Percentiles rank a stretch among this genome's conserved stretches.
Evolutionary conservation across 495 filamentous ascomycete genomes (phyloP).

Genomic region (Massariosphaeria phaeospora): DNA sequence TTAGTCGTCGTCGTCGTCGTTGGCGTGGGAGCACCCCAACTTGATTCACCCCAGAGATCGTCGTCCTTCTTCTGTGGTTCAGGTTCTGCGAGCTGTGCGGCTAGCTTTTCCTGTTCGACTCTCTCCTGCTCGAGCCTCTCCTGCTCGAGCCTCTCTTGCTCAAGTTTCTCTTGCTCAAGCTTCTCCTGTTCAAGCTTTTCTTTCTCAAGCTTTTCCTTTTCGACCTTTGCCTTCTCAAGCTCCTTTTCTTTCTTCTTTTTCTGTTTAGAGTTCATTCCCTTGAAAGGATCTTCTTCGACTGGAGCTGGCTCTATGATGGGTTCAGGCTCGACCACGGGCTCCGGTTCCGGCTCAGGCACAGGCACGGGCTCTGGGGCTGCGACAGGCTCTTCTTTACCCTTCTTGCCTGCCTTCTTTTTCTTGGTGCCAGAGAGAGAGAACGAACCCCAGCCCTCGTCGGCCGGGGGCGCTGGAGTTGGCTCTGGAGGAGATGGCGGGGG

Average conservation of each 20-base stretch:
- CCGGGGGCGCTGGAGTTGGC: conserved; percentile 2
- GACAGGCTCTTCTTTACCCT: conserved; percentile 7
- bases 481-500: conserved; percentile 17
- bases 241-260: no score
- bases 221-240: no score
- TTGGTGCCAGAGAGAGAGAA: conserved; percentile 6
- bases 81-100: no score
- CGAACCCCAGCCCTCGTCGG: conserved; percentile 19
- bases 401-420: conserved; percentile 27
- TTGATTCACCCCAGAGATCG: conserved; percentile 20
- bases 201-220: no score
- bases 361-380: conserved; percentile 3
- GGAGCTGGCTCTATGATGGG: conserved; percentile 23
- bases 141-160: no score
- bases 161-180: no score
- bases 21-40: conserved; percentile 12
- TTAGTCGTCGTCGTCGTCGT: conserved; percentile 9
- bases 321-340: conserved; percentile 33
- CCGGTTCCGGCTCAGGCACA: conserved; percentile 11
- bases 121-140: no score
- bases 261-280: no score
- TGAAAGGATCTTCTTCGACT: no score
- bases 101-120: no score
- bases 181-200: no score
- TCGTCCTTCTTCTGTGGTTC: conserved; percentile 19